Evolutionary conservation across 768 basidiomycete species (phyloP), one percentile per base, ranked within the genome.

Genomic region (Lyophyllum decastes): DNA sequence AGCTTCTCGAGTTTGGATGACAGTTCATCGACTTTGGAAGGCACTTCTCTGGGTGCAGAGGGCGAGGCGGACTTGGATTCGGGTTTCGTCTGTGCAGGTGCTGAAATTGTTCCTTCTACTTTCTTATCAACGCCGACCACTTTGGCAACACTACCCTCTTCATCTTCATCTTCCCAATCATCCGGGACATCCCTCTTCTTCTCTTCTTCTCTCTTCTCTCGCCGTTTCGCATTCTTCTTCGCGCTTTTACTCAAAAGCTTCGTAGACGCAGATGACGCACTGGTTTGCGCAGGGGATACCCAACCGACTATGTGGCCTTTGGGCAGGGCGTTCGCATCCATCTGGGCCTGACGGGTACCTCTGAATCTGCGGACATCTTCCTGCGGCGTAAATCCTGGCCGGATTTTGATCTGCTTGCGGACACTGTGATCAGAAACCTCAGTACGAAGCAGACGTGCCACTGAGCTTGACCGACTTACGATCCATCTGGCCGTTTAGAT

Each of bases 371-470:
- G 81, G 8, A 95, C 82, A 73, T 98, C 95, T 72, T 98, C 95
- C 73, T 95, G 93, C 0, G 95, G 95, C 4, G 93, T 96, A 73
- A 89, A 98, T 0, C 95, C 95, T 2, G 94, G 95, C 25, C 95
- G 82, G 61, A 98, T 88, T 77, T 89, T 95, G 55, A 90, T 77
- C 73, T 95, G 84, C 73, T 95, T 96, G 60, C 95, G 88, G 33
- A 92, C 72, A 48, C 95, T 97, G 58, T 9, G 44, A 19, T n/a
- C 8, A 50, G 21, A n/a, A 14, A 19, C 46, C 41, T 66, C 55
- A 63, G 61, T 49, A 55, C 43, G 58, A 38, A 52, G 54, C 52
- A 54, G 61, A 55, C 57, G 49, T 48, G 21, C 33, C 27, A 49
- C 40, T 54, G 45, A 59, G 43, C 59, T 59, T 54, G 50, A 59